Conservation (phyloP, 2,329 filamentous ascomycete species). For the Exophiala alcalophila region DNA sequence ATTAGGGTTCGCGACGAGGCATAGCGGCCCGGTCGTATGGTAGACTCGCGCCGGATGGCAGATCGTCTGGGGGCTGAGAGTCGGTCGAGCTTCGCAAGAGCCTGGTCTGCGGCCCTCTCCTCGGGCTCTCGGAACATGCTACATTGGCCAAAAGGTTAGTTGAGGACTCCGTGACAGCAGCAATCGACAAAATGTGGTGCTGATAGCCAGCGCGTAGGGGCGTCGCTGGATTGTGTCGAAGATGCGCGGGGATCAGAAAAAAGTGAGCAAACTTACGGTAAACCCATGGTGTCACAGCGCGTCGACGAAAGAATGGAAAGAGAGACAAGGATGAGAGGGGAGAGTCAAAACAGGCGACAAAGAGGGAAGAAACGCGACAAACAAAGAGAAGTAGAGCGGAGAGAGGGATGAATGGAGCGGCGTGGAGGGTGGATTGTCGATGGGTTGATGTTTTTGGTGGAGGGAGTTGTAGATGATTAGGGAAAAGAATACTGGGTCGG, state of each 20-base stretch:
- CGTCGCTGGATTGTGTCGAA: conserved; percentile 22
- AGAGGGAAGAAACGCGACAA: conserved; percentile 15
- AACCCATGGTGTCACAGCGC: conserved; percentile 43
- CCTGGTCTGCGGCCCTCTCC: conserved; percentile 42
- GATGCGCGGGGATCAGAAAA: conserved; percentile 12
- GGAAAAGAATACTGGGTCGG: conserved; percentile 3
- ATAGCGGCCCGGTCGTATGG: conserved; percentile 31
- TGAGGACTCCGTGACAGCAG: neutral
- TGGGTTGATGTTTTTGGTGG: conserved; percentile 16
- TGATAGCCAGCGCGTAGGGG: conserved; percentile 14
- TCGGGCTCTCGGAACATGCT: conserved; percentile 57
- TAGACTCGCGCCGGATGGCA: conserved; percentile 54
- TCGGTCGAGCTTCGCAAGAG: conserved; percentile 51
- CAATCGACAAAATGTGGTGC: conserved; percentile 23
- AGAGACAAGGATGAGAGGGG: conserved; percentile 26
- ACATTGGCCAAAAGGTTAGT: conserved; percentile 15
- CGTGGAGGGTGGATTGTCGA: conserved; percentile 15
- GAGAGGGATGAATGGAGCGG: conserved; percentile 15
- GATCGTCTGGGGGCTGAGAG: conserved; percentile 52
- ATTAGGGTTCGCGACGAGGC: conserved; percentile 15
- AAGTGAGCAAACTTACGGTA: conserved; percentile 42
- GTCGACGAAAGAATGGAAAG: conserved; percentile 18
- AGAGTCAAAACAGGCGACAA: conserved; percentile 23
- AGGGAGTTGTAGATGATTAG: conserved; percentile 1
- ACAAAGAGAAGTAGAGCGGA: conserved; percentile 18